Conservation (phyloP, 2,329 filamentous ascomycete species). For the Dothideomycetes sp. region DNA sequence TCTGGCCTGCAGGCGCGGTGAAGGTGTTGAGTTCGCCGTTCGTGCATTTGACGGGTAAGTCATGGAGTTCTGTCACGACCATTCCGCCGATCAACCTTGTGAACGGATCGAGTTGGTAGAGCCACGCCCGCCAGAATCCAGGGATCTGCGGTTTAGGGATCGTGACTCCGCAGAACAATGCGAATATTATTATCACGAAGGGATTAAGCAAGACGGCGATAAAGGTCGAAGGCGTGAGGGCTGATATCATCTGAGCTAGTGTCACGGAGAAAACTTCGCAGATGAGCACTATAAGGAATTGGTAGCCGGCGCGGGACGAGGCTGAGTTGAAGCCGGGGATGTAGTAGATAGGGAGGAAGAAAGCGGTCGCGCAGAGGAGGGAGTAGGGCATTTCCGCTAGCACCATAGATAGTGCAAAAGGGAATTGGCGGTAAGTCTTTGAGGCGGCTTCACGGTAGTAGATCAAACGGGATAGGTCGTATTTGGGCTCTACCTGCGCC, state of each 20-base stretch:
- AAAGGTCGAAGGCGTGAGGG: conserved; percentile 67
- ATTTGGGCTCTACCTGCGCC: conserved; percentile 75
- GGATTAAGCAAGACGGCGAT: conserved; percentile 73
- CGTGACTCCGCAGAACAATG: conserved; percentile 62
- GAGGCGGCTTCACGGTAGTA: conserved; percentile 78
- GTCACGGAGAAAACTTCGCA: conserved; percentile 79
- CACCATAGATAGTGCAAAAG: conserved; percentile 69
- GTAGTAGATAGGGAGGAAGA: conserved; percentile 78
- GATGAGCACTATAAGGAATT: conserved; percentile 75
- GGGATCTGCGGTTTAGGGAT: conserved; percentile 52
- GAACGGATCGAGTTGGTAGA: conserved; percentile 73
- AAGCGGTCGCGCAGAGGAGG: conserved; percentile 65
- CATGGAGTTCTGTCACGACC: conserved; percentile 58
- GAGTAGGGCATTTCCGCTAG: conserved; percentile 77
- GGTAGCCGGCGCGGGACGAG: conserved; percentile 62
- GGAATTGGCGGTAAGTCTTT: conserved; percentile 75
- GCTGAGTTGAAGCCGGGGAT: conserved; percentile 61
- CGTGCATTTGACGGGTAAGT: conserved; percentile 55
- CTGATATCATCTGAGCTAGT: conserved; percentile 63
- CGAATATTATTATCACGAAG: conserved; percentile 71
- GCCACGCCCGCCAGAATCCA: conserved; percentile 77
- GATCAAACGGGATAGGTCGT: conserved; percentile 65
- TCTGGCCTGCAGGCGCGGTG: conserved; percentile 42
- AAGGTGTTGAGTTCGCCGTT: conserved; percentile 60
- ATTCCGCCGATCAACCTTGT: conserved; percentile 73